These are phyloP conservation scores for Gyromitra esculenta DNA, from an alignment of 2,329 filamentous ascomycete genomes.

Conservation along the genomic window DNA sequence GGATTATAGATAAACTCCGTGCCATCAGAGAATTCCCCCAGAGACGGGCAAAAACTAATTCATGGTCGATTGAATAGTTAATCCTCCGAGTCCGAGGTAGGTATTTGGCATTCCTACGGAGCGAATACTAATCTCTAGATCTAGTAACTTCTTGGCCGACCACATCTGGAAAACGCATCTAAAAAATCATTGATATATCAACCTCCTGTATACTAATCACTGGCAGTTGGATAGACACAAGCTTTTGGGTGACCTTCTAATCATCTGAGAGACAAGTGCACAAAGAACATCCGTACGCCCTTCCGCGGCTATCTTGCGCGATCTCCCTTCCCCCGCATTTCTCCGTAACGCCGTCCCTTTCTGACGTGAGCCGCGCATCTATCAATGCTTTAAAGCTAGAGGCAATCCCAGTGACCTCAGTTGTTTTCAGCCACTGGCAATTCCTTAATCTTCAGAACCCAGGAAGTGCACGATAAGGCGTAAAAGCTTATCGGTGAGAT, in stretches of 20 bases:
- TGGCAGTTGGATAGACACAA: neutral
- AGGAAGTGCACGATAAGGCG: neutral
- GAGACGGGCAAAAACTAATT: neutral
- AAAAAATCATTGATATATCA: constrained; percentile 20
- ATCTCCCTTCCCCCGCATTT: constrained; percentile 18
- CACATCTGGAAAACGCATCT: neutral
- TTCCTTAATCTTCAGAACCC: neutral
- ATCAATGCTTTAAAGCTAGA: neutral
- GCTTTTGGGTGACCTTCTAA: neutral
- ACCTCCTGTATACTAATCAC: neutral
- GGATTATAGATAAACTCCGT: neutral
- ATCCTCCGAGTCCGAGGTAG: no score
- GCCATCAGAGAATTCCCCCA: neutral
- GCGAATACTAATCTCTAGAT: neutral
- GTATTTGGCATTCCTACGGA: neutral
- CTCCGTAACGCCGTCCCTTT: constrained; percentile 20
- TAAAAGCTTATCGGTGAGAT: constrained; percentile 1
- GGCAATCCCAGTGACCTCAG: neutral
- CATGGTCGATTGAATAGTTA: no score
- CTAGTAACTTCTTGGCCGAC: neutral
- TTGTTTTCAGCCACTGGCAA: neutral
- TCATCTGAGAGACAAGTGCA: constrained; percentile 1
- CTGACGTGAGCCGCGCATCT: neutral
- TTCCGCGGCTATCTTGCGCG: constrained; percentile 26
- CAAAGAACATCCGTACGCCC: constrained; percentile 25